Base-by-base conservation (phyloP, 208 protist species). In the Herpetomonas muscarum region DNA sequence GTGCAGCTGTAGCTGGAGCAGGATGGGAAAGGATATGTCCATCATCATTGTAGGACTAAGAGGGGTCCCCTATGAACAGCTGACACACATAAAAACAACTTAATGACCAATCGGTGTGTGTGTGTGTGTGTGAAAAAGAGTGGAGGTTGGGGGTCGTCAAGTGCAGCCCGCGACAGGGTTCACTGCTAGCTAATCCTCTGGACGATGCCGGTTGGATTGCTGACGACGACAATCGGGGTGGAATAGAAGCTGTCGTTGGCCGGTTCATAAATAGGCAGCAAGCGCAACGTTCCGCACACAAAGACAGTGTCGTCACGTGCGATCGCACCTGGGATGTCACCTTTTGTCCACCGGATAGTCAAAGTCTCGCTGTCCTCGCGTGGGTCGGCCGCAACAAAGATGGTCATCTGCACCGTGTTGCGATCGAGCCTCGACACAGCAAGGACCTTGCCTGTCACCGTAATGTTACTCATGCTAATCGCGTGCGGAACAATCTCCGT, bases 391-490 rank as follows among this genome's bases (percentile, higher is more conserved):
- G 55, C 44, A 32, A 94, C 81, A 25, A 76, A 61, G 30, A 94
- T 70, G 10, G 66, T 72, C 9, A 94, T 44, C 44, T 85, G 74
- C 30, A 62, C 47, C 13, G 58, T 60, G n/a, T 55, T 63, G 12
- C 74, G 64, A 19, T 50, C 45, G 31, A 53, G 34, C 24, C 42
- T 32, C 34, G 73, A 70, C 4, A 77, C 55, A 31, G 84, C 81
- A 6, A 86, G 29, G 44, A 91, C 66, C 4, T 36, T 62, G 2
- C 73, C 75, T 4, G 68, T 70, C 45, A 87, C 49, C 5, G 62
- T 75, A 24, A 88, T 93, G 67, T 92, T 95, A 49, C 71, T 90
- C 39, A 90, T 64, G 3, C 76, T 68, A 36, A 80, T 66, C n/a
- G 81, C 79, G 69, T 84, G 77, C 55, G 77, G 78, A 12, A 76